phyloP scores from a whole-genome alignment of 768 basidiomycete genomes.

The Serpula lacrymans region DNA sequence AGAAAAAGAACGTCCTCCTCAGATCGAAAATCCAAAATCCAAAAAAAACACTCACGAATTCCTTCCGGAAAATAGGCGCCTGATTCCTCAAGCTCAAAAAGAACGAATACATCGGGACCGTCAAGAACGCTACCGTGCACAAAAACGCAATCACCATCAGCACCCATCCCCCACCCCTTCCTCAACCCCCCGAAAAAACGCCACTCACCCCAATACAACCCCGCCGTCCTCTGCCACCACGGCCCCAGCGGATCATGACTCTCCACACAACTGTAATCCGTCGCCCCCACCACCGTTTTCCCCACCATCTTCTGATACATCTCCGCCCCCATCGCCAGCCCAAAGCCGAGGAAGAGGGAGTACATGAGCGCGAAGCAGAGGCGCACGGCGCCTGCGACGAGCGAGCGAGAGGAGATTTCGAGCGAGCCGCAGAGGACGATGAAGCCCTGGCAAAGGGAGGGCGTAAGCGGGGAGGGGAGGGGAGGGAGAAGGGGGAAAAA shows the following conservation, averaged over 20 bases:
- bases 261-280: conserved; percentile 57
- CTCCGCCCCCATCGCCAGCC: conserved; percentile 75
- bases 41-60: conserved; percentile 43
- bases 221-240: conserved; percentile 76
- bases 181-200: too few relatives aligned
- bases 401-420: conserved; percentile 76
- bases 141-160: not conserved
- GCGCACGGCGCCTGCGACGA: conserved; percentile 81
- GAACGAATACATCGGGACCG: conserved; percentile 66
- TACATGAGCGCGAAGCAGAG: conserved; percentile 79
- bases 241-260: conserved; percentile 55
- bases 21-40: not conserved
- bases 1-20: not conserved
- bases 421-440: conserved; percentile 71
- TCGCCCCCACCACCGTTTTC: conserved; percentile 41
- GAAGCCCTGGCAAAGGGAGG: conserved; percentile 41
- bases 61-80: conserved; percentile 53
- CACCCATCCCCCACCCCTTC: not conserved
- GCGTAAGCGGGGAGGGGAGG: not conserved
- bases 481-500: not conserved
- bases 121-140: conserved; percentile 73
- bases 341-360: conserved; percentile 76
- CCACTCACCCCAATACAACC: conserved; percentile 64
- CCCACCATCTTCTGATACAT: conserved; percentile 58
- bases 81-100: conserved; percentile 66